A percentile compares a stretch with the other conserved stretches of the same genome.
Conservation (phyloP, 371 early-diverging fungal species). For the Mucor velutinosus region DNA sequence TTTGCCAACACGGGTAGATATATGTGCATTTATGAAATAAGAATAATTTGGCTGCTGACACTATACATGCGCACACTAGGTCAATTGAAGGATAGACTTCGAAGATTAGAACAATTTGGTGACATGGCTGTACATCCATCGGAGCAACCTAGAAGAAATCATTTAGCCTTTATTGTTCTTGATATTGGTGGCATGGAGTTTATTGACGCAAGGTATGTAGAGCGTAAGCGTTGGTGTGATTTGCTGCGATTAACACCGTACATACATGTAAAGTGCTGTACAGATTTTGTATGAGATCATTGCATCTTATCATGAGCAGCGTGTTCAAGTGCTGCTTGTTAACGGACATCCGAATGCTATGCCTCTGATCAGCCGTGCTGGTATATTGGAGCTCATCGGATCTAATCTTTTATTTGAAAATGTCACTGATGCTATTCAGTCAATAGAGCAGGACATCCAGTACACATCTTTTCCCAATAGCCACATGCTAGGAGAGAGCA, state of each 20-base stretch:
- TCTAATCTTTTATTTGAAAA: slow-evolving; percentile 48
- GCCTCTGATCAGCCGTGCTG: slow-evolving; percentile 63
- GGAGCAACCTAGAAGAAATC: slow-evolving; percentile 65
- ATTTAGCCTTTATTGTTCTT: slow-evolving; percentile 71
- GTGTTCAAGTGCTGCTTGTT: slow-evolving; percentile 77
- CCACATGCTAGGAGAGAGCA: background rate
- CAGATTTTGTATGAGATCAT: slow-evolving; percentile 82
- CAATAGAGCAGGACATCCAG: slow-evolving; percentile 33
- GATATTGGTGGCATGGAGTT: slow-evolving; percentile 82
- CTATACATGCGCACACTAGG: slow-evolving; percentile 23
- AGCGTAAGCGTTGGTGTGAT: background rate
- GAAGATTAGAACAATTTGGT: slow-evolving; percentile 85
- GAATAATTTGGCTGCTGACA: slow-evolving; percentile 66
- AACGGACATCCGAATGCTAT: slow-evolving; percentile 69
- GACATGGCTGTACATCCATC: slow-evolving; percentile 84
- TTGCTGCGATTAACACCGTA: background rate
- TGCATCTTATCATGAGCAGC: slow-evolving; percentile 70
- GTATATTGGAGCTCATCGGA: slow-evolving; percentile 64
- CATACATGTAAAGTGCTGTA: slow-evolving; percentile 61
- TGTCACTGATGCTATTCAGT: slow-evolving; percentile 34
- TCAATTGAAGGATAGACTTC: slow-evolving; percentile 83
- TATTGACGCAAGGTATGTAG: slow-evolving; percentile 76
- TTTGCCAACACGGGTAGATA: slow-evolving; percentile 89
- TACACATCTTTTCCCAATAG: slow-evolving; percentile 17
- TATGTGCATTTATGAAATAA: background rate